Percentiles rank a stretch among this genome's conserved stretches.
phyloP scores from a whole-genome alignment of 441 rosid species.

The Corymbia calophylla region DNA sequence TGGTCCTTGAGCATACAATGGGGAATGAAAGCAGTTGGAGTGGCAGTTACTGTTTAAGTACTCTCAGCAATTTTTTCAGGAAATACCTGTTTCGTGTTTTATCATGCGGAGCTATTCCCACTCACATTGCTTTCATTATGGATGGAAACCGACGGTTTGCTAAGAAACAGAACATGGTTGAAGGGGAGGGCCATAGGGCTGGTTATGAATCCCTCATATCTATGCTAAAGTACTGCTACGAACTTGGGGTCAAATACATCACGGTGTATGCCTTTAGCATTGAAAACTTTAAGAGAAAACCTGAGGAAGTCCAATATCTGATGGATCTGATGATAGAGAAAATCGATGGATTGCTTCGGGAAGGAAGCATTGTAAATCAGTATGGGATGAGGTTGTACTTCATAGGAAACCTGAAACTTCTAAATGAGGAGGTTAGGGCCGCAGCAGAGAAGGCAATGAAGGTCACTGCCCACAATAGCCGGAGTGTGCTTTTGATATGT shows the following conservation, averaged over 20 bases:
- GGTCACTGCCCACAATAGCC: conserved; percentile 44
- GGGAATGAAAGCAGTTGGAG: not conserved
- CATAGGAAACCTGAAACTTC: conserved; percentile 59
- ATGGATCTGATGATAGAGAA: conserved; percentile 83
- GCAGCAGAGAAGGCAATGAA: conserved; percentile 69
- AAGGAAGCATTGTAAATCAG: conserved; percentile 50
- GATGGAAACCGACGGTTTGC: conserved; percentile 91
- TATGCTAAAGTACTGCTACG: conserved; percentile 62
- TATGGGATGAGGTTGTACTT: conserved; percentile 63
- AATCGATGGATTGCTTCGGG: conserved; percentile 41
- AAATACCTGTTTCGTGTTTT: conserved; percentile 45
- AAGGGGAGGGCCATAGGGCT: conserved; percentile 70
- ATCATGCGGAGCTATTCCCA: conserved; percentile 56
- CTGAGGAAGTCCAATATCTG: conserved; percentile 61
- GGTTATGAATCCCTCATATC: conserved; percentile 53
- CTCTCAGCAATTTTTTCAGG: conserved; percentile 22
- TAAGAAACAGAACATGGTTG: conserved; percentile 41
- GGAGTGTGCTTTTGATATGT: conserved; percentile 53
- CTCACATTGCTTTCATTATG: conserved; percentile 78
- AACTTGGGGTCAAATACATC: conserved; percentile 59
- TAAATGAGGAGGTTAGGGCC: conserved; percentile 48
- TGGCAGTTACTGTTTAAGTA: not conserved
- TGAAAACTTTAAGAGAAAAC: conserved; percentile 65
- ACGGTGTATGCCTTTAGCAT: conserved; percentile 88
- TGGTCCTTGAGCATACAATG: not conserved